Base-by-base conservation (phyloP, 345 rosid genomes). In the Rhodamnia argentea region DNA sequence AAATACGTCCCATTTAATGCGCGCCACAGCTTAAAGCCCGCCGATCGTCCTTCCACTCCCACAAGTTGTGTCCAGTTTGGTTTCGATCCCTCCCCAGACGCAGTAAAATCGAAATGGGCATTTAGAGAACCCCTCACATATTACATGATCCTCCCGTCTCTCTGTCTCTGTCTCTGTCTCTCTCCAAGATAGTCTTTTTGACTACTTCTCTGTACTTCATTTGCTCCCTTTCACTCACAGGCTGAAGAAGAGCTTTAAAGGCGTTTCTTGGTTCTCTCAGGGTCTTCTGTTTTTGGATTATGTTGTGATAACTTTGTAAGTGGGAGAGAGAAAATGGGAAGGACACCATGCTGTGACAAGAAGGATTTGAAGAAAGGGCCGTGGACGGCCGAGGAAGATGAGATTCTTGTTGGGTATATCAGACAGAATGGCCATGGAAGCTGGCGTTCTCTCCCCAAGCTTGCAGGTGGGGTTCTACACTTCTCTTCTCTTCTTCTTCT, bases 331-430 rank as follows among this genome's bases (percentile, higher is more conserved):
- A 87, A 64, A 23, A 96, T 97, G 99, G 98, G 98, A 58, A 96
- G 97, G 91, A 93, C 94, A 42, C 98, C 98, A 15, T 93, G 96
- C 84, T 95, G 98, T 90, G 98, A 94, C 82, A 94, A 94, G 91
- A 95, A 90, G 59, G 97, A 95, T 54, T 89, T 97, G 86, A 97
- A 96, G 92, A 97, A 95, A 92, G 99, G 99, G 88, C 99, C 98
- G 20, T 97, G 99, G 99, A 93, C 96, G 16, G 91, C 99, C 81
- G 98, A 95, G 86, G 99, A 96, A 93, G 99, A 96, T 87, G 95
- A 94, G 90, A 88, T 93, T 88, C 97, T 97, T 52, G 88, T 95
- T 32, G 90, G 94, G 26, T 92, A 91, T 78, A 97, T 97, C 89
- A 90, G 95, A 85, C 89, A 89, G 51, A 92, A 96, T 88, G 96